phyloP scores from a whole-genome alignment of 805 yeast species.

The Candida ulmi region DNA sequence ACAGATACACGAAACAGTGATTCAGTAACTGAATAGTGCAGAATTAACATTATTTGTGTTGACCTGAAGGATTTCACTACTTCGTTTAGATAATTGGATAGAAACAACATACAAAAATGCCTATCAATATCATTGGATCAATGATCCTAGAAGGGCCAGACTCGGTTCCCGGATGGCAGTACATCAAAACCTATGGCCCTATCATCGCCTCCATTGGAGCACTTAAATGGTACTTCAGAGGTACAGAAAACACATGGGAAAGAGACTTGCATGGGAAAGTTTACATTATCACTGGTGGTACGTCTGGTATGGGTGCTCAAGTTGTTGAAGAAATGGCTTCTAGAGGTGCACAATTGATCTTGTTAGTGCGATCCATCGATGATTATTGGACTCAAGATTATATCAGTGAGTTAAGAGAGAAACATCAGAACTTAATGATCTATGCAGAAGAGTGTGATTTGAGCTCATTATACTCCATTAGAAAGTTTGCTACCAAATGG shows the following conservation, averaged over 20 bases:
- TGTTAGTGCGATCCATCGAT: constrained; percentile 56
- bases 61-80: no score
- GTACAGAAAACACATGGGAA: constrained; percentile 84
- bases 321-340: constrained; percentile 68
- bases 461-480: constrained; percentile 61
- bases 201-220: constrained; percentile 38
- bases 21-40: background rate
- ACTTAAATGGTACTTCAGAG: constrained; percentile 71
- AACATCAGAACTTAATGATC: constrained; percentile 64
- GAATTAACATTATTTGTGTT: no score
- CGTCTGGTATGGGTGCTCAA: constrained; percentile 83
- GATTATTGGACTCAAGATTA: constrained; percentile 79
- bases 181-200: constrained; percentile 55
- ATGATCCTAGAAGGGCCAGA: constrained; percentile 68
- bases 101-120: no score
- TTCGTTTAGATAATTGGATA: no score
- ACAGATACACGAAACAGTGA: no score
- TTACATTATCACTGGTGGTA: constrained; percentile 83
- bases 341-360: constrained; percentile 81
- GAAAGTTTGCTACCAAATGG: constrained; percentile 94
- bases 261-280: constrained; percentile 90
- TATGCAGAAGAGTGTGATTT: constrained; percentile 92
- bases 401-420: constrained; percentile 68
- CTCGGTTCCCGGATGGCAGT: constrained; percentile 67
- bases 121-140: constrained; percentile 72